Conservation (phyloP, 441 rosid genomes). For the Hura crepitans region DNA sequence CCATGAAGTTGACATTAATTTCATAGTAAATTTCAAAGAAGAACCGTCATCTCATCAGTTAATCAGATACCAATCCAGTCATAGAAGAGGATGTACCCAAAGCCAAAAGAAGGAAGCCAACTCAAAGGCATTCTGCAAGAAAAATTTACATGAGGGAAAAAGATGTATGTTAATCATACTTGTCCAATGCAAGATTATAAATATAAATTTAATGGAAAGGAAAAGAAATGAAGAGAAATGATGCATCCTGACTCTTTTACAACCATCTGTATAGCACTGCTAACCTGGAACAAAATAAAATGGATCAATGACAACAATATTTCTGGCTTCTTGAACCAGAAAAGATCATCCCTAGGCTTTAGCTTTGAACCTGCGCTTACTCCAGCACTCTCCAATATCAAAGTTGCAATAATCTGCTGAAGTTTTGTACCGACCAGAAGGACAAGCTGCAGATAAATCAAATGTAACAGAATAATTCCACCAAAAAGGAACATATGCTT, state of each 20-base stretch:
- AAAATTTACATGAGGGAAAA: conserved; percentile 19
- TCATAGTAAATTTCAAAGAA: conserved; percentile 6
- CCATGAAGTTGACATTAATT: conserved; percentile 3
- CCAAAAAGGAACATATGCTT: not conserved
- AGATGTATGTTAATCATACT: conserved; percentile 20
- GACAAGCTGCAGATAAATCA: conserved; percentile 51
- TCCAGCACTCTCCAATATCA: conserved; percentile 70
- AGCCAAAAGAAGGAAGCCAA: conserved; percentile 94
- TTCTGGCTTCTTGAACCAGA: conserved; percentile 67
- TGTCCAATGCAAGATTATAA: not conserved
- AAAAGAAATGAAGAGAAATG: conserved; percentile 40
- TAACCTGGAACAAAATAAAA: conserved; percentile 75
- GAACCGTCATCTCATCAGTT: conserved; percentile 5
- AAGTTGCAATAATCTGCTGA: conserved; percentile 69
- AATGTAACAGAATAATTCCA: conserved; percentile 17
- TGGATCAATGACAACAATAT: conserved; percentile 66
- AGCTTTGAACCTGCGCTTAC: conserved; percentile 59
- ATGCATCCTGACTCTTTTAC: conserved; percentile 21
- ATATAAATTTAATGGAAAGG: conserved; percentile 15
- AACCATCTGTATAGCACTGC: conserved; percentile 8
- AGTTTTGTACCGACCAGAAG: conserved; percentile 78
- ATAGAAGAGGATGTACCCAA: conserved; percentile 55
- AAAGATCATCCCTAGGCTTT: conserved; percentile 73
- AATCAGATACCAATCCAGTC: conserved; percentile 16
- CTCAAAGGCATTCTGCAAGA: conserved; percentile 35